Base-by-base conservation (phyloP, 2,329 filamentous ascomycete genomes). In the Xylaria sp. region DNA sequence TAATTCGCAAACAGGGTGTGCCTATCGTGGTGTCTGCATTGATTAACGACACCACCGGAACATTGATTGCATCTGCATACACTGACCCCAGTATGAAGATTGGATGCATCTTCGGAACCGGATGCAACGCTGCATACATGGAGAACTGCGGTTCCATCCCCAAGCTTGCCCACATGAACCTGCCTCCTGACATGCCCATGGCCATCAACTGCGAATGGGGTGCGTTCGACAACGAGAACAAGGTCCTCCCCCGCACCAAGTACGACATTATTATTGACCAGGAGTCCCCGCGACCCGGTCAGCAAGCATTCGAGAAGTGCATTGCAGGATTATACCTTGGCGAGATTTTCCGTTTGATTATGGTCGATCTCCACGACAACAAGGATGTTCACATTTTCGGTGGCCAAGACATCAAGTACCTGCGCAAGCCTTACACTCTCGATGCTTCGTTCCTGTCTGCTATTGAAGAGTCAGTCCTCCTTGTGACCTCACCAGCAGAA, bases 131-230 rank as follows among this genome's bases (percentile, higher is more conserved):
- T 47, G 94, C 94, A 46, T 99, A 99, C 79, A 96, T 99, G 89
- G 94, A 99, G 76, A 78, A 95, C 70, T 90, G 85, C 65, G 92
- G 91, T 65, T 90, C 88, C 10, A 91, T 99, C 65, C 93, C 92
- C 65, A 99, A 99, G 81, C 85, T 99, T 57, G 91, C 89, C 9
- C 86, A 97, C 77, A 84, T 96, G 81, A 94, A 95, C 70, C 83
- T 97, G 44, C 89, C 92, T 54, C 80, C 91, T 0, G 87, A 94
- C 63, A 86, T 86, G 62, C 91, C 88, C 52, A 95, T 97, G 82
- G 92, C 91, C 55, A 96, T 97, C 79, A 97, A 97, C 80, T 97
- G 92, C 79, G 93, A 97, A 75, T 97, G 92, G 84, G 93, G 93
- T 66, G 92, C 93, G 39, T 97, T 97, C 71, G 93, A 97, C 76